Evolutionary conservation across 2,329 filamentous ascomycete genomes (phyloP).

Genomic region (Lasiodiplodia sp.): DNA sequence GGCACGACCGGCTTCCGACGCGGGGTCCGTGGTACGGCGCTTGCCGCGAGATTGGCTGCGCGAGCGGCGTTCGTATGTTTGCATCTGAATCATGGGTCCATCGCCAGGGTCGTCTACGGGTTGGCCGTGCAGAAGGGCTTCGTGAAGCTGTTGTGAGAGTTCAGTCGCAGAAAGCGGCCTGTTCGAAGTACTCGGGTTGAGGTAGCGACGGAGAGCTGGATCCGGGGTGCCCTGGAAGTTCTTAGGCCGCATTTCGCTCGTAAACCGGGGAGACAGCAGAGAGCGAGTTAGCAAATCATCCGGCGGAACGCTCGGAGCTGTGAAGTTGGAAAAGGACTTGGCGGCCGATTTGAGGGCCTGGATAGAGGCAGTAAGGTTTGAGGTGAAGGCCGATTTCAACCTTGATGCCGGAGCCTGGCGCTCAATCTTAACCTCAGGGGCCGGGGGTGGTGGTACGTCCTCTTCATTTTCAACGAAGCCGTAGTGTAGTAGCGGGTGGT

Average conservation of each 20-base stretch:
- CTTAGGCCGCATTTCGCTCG: conserved; percentile 67
- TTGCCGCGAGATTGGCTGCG: conserved; percentile 42
- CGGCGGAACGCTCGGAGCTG: conserved; percentile 59
- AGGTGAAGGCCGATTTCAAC: conserved; percentile 61
- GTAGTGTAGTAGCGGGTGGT: conserved; percentile 64
- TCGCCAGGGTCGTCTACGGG: conserved; percentile 42
- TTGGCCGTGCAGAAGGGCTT: conserved; percentile 39
- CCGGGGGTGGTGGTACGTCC: conserved; percentile 43
- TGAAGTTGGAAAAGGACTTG: conserved; percentile 67
- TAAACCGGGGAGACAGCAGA: conserved; percentile 64
- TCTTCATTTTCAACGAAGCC: conserved; percentile 41
- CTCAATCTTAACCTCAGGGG: conserved; percentile 35
- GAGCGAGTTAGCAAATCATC: conserved; percentile 69
- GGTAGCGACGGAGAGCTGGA: conserved; percentile 65
- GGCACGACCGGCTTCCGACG: conserved; percentile 53
- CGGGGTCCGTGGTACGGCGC: conserved; percentile 47
- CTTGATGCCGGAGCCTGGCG: conserved; percentile 38
- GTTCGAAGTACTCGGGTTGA: conserved; percentile 60
- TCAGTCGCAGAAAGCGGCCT: conserved; percentile 45
- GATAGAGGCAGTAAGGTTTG: conserved; percentile 68
- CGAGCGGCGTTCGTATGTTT: conserved; percentile 61
- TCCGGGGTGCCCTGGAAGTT: conserved; percentile 62
- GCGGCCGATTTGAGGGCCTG: conserved; percentile 68
- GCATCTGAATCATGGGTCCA: conserved; percentile 67
- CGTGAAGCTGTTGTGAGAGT: conserved; percentile 50